Conservation (phyloP, 352 stramenopile genomes). For the Globisporangium heterothallicum region DNA sequence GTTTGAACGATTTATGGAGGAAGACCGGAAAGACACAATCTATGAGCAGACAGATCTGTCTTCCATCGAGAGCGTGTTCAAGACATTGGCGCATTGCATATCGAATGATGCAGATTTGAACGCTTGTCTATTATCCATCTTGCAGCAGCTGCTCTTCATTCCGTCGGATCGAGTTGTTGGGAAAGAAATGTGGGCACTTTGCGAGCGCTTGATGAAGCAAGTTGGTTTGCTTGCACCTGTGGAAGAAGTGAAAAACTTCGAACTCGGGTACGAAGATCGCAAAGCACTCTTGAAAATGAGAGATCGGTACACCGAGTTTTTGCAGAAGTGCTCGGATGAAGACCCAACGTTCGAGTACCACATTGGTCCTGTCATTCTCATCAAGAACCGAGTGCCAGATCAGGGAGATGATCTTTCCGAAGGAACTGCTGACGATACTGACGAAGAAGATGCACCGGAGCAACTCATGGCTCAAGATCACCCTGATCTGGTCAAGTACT, state of each 20-base stretch:
- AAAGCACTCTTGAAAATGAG: slow-evolving; percentile 70
- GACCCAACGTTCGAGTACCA: slow-evolving; percentile 61
- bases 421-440: slow-evolving; percentile 51
- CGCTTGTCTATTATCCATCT: slow-evolving; percentile 66
- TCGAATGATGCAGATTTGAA: slow-evolving; percentile 58
- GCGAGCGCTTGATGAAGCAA: slow-evolving; percentile 75
- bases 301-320: slow-evolving; percentile 70
- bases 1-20: slow-evolving; percentile 85
- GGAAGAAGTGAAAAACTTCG: slow-evolving; percentile 74
- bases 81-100: slow-evolving; percentile 48
- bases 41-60: slow-evolving; percentile 77
- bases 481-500: slow-evolving; percentile 67
- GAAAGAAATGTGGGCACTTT: slow-evolving; percentile 85
- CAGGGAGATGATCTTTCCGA: slow-evolving; percentile 56
- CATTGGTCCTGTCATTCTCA: slow-evolving; percentile 71
- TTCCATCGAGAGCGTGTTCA: slow-evolving; percentile 64
- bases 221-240: slow-evolving; percentile 69
- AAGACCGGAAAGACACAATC: slow-evolving; percentile 83
- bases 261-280: slow-evolving; percentile 77
- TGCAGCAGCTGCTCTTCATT: slow-evolving; percentile 86
- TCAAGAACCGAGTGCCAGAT: slow-evolving; percentile 61
- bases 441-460: slow-evolving; percentile 46
- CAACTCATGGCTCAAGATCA: slow-evolving; percentile 48
- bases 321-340: slow-evolving; percentile 64
- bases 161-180: slow-evolving; percentile 73